Base-by-base conservation (phyloP, 2,329 filamentous ascomycete genomes). In the Claviceps digitariae region DNA sequence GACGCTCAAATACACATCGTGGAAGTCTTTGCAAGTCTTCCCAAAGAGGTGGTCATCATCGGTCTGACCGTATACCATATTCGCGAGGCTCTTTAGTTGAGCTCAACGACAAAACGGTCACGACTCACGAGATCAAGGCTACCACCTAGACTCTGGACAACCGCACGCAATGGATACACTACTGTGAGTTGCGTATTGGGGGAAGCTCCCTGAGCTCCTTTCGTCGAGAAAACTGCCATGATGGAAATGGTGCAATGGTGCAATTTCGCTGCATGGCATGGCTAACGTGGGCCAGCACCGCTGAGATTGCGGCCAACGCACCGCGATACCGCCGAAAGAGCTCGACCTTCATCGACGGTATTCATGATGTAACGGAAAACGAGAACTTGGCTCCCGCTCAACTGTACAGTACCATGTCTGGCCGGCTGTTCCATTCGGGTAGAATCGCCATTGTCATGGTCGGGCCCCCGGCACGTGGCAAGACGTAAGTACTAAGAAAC, bases 401-500 rank as follows among this genome's bases (percentile, higher is more conserved):
- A 72, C 78, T 98, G 47, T 98, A 98, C 74, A 96, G 90, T 68
- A 98, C 93, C 52, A 95, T 97, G 78, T 97, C 91, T 48, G 93
- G 93, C 49, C 83, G 93, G 44, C 82, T 98, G 31, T 98, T 98
- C 67, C 93, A 98, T 69, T 96, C 93, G 23, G 93, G 93, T 48
- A 83, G 91, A 54, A 98, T 98, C 66, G 91, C 91, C 48, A 97
- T 98, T 62, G 91, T 93, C 59, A 96, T 95, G 67, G 93, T 97
- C 60, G 93, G 93, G 25, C 80, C 96, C 31, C 93, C 93, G 44
- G 93, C 93, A 41, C 84, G 93, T 63, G 93, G 93, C 56, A 98
- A 98, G 72, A 98, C 93, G 78, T 89, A 70, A 67, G 84, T 73
- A 44, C 17, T 4, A 48, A 34, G 44, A n/a, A 45, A 48, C 20